Base-by-base conservation (phyloP, 2,329 filamentous ascomycete genomes). In the Cladophialophora bantiana region DNA sequence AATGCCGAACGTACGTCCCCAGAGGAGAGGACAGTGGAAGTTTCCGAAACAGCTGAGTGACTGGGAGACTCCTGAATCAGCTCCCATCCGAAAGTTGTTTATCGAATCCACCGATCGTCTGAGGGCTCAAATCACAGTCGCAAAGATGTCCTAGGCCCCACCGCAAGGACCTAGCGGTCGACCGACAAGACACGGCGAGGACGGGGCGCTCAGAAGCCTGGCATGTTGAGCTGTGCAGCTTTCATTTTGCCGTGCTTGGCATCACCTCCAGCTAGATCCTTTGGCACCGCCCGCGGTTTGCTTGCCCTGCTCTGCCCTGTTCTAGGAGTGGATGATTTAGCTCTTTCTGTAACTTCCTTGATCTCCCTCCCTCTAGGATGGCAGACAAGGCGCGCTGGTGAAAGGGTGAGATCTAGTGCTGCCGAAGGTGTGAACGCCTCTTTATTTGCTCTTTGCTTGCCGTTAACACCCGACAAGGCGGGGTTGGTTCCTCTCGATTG, bases 381-480 rank as follows among this genome's bases (percentile, higher is more conserved):
- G 18, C 12, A 13, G 18, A 50, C n/a, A 50, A 15, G 38, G n/a
- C 4, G 38, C 38, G 38, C 38, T n/a, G 38, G 38, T 15, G 12
- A 2, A 42, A 42, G 26, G 3, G 15, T 42, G 40, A 42, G 40
- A 42, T 42, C 15, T n/a, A 26, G 45, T 4, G 45, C 20, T 12
- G 9, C 13, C 18, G 26, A 12, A 45, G 18, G 20, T 50, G 45
- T 26, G 45, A 9, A 50, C 4, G 4, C 18, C 3, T 18, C 9
- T 50, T 50, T 50, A 50, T 50, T 50, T 50, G 45, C 45, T 50
- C 18, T n/a, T 26, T 26, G 3, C 18, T 26, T 20, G 45, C 45
- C 45, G 45, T 50, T 50, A 26, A 26, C 45, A 50, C 45, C 45
- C 45, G 45, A 50, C 45, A 9, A 26, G 45, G 45, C 45, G 45